Conservation (phyloP, 768 basidiomycete species). For the Amanita subjunquillea region DNA sequence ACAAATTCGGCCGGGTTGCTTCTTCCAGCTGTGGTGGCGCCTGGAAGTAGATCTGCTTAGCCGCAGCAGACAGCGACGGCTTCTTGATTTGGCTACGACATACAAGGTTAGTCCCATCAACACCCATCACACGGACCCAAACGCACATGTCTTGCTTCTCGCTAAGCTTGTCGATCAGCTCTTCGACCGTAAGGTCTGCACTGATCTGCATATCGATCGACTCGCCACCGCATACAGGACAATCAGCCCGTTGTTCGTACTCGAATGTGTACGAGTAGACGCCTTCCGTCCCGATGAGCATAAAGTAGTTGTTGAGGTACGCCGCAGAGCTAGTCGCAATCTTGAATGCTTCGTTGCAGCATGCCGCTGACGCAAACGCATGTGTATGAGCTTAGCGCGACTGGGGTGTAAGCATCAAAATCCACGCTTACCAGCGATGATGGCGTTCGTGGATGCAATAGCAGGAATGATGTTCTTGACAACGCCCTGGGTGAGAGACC, state of each 20-base stretch:
- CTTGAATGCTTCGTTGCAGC: slow-evolving; percentile 99
- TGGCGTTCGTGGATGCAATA: slow-evolving; percentile 97
- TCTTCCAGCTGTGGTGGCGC: slow-evolving; percentile 87
- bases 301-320: slow-evolving; percentile 94
- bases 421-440: slow-evolving; percentile 69
- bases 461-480: slow-evolving; percentile 99
- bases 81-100: slow-evolving; percentile 84
- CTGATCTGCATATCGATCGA: slow-evolving; percentile 63
- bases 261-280: slow-evolving; percentile 97
- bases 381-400: background rate
- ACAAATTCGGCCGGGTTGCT: slow-evolving; percentile 83
- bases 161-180: slow-evolving; percentile 76
- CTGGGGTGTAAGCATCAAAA: background rate
- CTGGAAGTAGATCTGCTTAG: slow-evolving; percentile 81
- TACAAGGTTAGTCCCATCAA: background rate
- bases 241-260: slow-evolving; percentile 86
- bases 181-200: slow-evolving; percentile 70
- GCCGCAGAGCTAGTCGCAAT: slow-evolving; percentile 93
- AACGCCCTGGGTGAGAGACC: slow-evolving; percentile 95
- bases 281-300: slow-evolving; percentile 95
- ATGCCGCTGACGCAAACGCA: slow-evolving; percentile 53
- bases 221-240: slow-evolving; percentile 96
- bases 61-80: slow-evolving; percentile 77
- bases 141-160: slow-evolving; percentile 89
- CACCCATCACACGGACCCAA: background rate